Evolutionary conservation across 306 rosid genomes (phyloP).

Genomic region (Vigna radiata): DNA sequence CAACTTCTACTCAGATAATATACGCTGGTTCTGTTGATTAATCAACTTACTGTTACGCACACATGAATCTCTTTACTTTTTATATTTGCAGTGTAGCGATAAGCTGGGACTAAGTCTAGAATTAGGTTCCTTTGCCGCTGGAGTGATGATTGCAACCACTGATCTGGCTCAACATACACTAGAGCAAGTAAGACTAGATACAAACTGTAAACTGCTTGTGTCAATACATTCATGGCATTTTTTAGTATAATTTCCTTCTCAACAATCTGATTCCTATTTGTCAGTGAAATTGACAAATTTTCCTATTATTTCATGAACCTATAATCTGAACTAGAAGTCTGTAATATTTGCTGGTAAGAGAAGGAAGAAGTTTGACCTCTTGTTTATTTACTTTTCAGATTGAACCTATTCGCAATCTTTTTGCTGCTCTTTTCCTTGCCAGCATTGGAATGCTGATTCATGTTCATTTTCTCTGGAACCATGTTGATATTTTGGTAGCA

Average conservation of each 20-base stretch:
- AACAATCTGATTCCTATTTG: slow-evolving; percentile 28
- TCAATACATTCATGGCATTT: slow-evolving; percentile 18
- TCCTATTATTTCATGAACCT: slow-evolving; percentile 32
- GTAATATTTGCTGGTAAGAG: slow-evolving; percentile 20
- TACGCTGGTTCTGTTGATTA: slow-evolving; percentile 40
- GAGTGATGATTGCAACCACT: slow-evolving; percentile 99
- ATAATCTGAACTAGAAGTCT: slow-evolving; percentile 32
- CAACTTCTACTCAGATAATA: slow-evolving; percentile 11
- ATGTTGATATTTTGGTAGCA: slow-evolving; percentile 94
- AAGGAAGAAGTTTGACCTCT: slow-evolving; percentile 37
- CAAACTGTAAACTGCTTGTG: slow-evolving; percentile 30
- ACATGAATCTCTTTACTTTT: slow-evolving; percentile 40
- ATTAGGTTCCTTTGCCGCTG: slow-evolving; percentile 97
- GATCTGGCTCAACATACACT: slow-evolving; percentile 96
- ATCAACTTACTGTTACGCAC: slow-evolving; percentile 23
- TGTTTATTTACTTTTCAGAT: slow-evolving; percentile 61
- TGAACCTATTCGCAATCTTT: slow-evolving; percentile 95
- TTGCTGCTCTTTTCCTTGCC: slow-evolving; percentile 95
- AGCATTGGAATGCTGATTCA: slow-evolving; percentile 99
- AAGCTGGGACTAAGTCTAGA: slow-evolving; percentile 98
- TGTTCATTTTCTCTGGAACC: slow-evolving; percentile 98
- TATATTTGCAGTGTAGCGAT: slow-evolving; percentile 87
- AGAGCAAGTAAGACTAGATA: slow-evolving; percentile 73
- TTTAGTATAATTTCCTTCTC: slow-evolving; percentile 15
- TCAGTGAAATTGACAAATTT: slow-evolving; percentile 16